phyloP scores from a whole-genome alignment of 345 rosid species.

The Eutrema japonicum region DNA sequence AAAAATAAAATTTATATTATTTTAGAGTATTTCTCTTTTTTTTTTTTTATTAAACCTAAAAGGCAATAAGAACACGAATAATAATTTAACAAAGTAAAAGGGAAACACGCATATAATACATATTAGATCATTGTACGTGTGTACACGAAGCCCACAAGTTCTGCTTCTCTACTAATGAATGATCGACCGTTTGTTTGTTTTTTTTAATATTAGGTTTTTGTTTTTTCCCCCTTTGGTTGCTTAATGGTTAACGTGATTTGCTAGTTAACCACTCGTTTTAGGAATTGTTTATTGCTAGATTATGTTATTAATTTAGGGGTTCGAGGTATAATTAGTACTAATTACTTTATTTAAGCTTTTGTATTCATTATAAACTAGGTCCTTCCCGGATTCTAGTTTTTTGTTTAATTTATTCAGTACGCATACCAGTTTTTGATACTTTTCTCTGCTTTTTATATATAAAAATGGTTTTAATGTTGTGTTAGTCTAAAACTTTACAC shows the following conservation, averaged over 20 bases:
- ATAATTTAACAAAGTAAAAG: background rate
- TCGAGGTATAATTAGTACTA: conserved; percentile 16
- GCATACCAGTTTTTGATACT: background rate
- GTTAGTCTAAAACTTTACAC: background rate
- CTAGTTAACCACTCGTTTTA: conserved; percentile 40
- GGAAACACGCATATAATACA: background rate
- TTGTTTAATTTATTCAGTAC: background rate
- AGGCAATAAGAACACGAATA: conserved; percentile 3
- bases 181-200: background rate
- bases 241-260: conserved; percentile 37
- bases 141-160: conserved; percentile 36
- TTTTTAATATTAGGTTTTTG: background rate
- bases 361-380: background rate
- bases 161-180: conserved; percentile 32
- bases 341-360: background rate
- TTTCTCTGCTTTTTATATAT: too few relatives aligned
- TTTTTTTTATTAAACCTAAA: conserved; percentile 21
- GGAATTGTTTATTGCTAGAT: conserved; percentile 29
- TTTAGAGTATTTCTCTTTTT: background rate
- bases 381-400: background rate
- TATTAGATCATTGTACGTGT: conserved; percentile 30
- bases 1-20: too few relatives aligned
- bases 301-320: conserved; percentile 27
- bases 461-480: background rate
- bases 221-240: conserved; percentile 4